Evolutionary conservation across 371 early-diverging fungal genomes (phyloP).

Genomic region (Umbelopsis sp.): DNA sequence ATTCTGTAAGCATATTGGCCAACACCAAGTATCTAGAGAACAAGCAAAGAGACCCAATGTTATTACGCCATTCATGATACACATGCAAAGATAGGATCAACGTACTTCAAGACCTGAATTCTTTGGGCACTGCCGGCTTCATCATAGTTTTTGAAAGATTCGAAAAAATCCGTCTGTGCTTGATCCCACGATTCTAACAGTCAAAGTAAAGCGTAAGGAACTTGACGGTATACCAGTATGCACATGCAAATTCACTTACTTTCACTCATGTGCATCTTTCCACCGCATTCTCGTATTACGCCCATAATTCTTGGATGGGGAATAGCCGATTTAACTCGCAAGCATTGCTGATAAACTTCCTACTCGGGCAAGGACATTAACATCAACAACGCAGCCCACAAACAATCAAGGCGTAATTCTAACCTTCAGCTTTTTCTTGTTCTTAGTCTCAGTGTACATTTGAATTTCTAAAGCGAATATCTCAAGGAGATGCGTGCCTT

Average conservation of each 20-base stretch:
- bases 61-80: not conserved
- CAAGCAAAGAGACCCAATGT: not conserved
- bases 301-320: constrained; percentile 97
- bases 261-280: constrained; percentile 97
- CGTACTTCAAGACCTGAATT: constrained; percentile 89
- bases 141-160: constrained; percentile 96
- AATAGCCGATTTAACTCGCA: constrained; percentile 89
- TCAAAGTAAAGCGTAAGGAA: not conserved
- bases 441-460: constrained; percentile 88
- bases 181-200: constrained; percentile 83
- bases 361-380: constrained; percentile 19
- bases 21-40: constrained; percentile 78
- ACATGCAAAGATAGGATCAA: not conserved
- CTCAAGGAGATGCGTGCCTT: constrained; percentile 91
- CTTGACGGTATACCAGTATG: not conserved
- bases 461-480: constrained; percentile 92
- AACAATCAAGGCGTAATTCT: not conserved
- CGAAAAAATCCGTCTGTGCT: constrained; percentile 94
- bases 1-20: constrained; percentile 94
- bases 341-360: constrained; percentile 86
- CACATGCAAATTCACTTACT: constrained; percentile 44
- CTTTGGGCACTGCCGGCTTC: constrained; percentile 95
- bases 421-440: constrained; percentile 87
- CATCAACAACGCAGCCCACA: not conserved
- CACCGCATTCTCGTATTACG: constrained; percentile 95